Percentiles rank a stretch among this genome's conserved stretches.
phyloP scores from a whole-genome alignment of 495 filamentous ascomycete genomes.

The Lasiosphaeria miniovina region DNA sequence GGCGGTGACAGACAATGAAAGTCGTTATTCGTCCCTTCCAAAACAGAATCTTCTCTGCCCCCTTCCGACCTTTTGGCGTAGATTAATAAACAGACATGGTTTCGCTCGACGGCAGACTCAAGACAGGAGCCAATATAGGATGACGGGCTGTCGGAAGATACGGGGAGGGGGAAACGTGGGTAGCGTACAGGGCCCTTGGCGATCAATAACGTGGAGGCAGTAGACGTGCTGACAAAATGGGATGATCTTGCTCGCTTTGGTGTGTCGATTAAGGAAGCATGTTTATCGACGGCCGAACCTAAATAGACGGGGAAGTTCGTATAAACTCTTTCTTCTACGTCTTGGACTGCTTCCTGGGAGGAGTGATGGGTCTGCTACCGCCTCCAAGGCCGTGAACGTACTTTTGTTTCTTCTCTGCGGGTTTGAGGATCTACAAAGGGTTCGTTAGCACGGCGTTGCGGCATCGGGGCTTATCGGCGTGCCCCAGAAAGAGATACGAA shows the following conservation, averaged over 20 bases:
- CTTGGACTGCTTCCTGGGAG: slow-evolving; percentile 91
- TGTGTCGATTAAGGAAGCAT: slow-evolving; percentile 24
- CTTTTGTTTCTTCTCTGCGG: slow-evolving; percentile 99
- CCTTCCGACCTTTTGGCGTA: slow-evolving; percentile 17
- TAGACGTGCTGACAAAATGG: slow-evolving; percentile 19
- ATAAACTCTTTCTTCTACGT: slow-evolving; percentile 58
- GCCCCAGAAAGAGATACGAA: slow-evolving; percentile 43
- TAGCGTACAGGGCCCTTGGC: slow-evolving; percentile 4
- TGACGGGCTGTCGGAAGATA: slow-evolving; percentile 14
- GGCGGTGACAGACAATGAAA: slow-evolving; percentile 26
- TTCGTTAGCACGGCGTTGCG: not conserved
- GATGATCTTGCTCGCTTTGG: slow-evolving; percentile 16
- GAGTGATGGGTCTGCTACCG: slow-evolving; percentile 75
- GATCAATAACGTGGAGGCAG: slow-evolving; percentile 26
- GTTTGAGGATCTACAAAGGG: slow-evolving; percentile 82
- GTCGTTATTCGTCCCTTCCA: slow-evolving; percentile 34
- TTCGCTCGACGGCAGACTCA: slow-evolving; percentile 23
- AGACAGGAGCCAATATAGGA: slow-evolving; percentile 16
- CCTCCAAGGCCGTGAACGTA: slow-evolving; percentile 91
- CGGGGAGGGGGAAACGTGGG: not conserved
- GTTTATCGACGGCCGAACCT: slow-evolving; percentile 94
- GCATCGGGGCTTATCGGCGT: not conserved
- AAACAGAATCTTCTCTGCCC: slow-evolving; percentile 16
- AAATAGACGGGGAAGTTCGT: slow-evolving; percentile 78
- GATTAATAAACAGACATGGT: slow-evolving; percentile 27